These are phyloP conservation scores for Microsporum ferrugineum DNA, from an alignment of 2,329 filamentous ascomycete species.

Conservation along the genomic window DNA sequence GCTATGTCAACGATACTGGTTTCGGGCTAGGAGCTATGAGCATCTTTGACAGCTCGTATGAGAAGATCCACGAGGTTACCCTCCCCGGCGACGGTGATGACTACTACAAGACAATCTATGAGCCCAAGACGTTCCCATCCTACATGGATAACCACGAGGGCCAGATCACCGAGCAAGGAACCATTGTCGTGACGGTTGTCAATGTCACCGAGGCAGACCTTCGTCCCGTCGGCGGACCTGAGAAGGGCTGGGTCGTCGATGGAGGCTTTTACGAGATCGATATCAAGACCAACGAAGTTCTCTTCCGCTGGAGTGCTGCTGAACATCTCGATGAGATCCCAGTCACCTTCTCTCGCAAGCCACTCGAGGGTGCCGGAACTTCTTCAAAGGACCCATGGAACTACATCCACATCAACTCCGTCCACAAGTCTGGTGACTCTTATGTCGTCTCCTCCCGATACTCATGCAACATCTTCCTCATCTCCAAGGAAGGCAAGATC, in stretches of 20 bases:
- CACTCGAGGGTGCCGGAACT: constrained; percentile 3
- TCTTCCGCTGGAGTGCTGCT: constrained; percentile 40
- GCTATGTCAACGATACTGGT: constrained; percentile 20
- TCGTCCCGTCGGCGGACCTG: constrained; percentile 24
- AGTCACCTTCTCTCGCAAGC: neutral
- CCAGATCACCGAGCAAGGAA: constrained; percentile 32
- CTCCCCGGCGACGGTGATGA: constrained; percentile 4
- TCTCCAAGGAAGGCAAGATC: constrained; percentile 6
- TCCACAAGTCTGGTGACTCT: constrained; percentile 8
- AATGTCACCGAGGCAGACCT: constrained; percentile 31
- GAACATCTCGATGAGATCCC: constrained; percentile 28
- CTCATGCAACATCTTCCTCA: constrained; percentile 6
- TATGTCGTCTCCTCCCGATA: constrained; percentile 11
- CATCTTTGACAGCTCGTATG: constrained; percentile 15
- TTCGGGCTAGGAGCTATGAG: constrained; percentile 14
- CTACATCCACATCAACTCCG: constrained; percentile 13
- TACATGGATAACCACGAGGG: constrained; percentile 37
- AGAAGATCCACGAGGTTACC: constrained; percentile 11
- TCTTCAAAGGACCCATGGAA: constrained; percentile 8
- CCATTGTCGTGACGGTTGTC: constrained; percentile 35
- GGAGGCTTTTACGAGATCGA: constrained; percentile 38
- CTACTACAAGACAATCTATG: constrained; percentile 10
- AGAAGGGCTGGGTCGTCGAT: constrained; percentile 32
- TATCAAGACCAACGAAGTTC: constrained; percentile 32
- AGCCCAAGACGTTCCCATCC: constrained; percentile 11